These are phyloP conservation scores for Eimeria sp. DNA, from an alignment of 169 alveolate species.

Conservation along the genomic window DNA sequence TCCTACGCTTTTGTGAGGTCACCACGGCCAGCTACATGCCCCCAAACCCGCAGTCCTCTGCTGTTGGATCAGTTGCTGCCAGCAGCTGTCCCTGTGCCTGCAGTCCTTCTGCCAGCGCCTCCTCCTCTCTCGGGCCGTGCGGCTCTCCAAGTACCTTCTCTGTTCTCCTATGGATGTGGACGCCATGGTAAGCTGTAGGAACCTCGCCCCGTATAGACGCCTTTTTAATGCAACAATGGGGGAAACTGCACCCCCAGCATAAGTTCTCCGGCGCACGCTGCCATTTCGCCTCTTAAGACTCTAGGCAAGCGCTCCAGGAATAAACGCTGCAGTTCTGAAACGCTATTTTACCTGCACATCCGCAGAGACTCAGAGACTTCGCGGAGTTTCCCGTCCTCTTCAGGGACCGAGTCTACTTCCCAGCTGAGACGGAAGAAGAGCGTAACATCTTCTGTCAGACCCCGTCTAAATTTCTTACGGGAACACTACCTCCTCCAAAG, in stretches of 20 bases:
- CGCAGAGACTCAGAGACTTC: conserved; percentile 51
- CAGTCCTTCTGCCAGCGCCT: conserved; percentile 53
- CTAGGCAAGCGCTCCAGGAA: not conserved
- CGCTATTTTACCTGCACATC: not conserved
- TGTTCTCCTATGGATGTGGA: conserved; percentile 65
- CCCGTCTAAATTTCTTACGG: conserved; percentile 61
- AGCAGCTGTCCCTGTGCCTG: not conserved
- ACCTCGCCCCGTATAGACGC: not conserved
- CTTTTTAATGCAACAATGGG: not conserved
- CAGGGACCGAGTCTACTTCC: conserved; percentile 63
- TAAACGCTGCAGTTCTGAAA: not conserved
- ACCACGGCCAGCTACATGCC: not conserved
- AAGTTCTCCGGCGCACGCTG: not conserved
- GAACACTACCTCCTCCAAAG: conserved; percentile 37
- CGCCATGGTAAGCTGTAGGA: conserved; percentile 34
- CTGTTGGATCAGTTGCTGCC: not conserved
- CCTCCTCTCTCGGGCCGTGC: conserved; percentile 56
- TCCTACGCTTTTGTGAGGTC: not conserved
- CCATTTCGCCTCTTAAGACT: not conserved
- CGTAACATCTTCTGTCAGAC: conserved; percentile 26
- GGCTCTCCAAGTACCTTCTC: conserved; percentile 69
- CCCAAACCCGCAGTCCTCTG: too few relatives aligned
- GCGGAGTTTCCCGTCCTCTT: conserved; percentile 67
- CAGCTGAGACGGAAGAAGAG: conserved; percentile 56
- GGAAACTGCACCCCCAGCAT: not conserved